phyloP scores from a whole-genome alignment of 176 grass and related monocot genomes.

The Oryza glumipatula region DNA sequence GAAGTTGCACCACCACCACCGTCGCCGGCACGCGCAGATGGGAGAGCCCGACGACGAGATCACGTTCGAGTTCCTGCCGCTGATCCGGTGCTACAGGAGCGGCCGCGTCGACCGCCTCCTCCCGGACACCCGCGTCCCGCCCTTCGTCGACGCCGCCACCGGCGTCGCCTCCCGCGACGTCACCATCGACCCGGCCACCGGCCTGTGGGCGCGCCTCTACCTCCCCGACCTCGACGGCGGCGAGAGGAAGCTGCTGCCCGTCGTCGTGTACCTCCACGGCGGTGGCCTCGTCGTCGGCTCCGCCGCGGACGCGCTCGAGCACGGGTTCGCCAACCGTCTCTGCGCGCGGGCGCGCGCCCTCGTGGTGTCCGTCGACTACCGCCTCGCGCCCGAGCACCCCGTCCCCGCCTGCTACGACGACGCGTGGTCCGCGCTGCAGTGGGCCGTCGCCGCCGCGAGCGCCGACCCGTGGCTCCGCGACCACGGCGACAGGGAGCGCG shows the following conservation, averaged over 20 bases:
- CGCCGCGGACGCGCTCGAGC: conserved; percentile 44
- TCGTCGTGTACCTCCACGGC: conserved; percentile 66
- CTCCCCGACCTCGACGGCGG: conserved; percentile 22
- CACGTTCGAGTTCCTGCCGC: conserved; percentile 53
- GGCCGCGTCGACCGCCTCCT: conserved; percentile 54
- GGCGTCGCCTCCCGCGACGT: conserved; percentile 57
- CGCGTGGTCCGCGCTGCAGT: conserved; percentile 42
- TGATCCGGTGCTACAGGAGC: conserved; percentile 63
- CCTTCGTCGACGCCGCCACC: conserved; percentile 54
- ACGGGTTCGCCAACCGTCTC: conserved; percentile 58
- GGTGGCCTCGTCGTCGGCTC: conserved; percentile 48
- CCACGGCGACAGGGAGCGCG: conserved; percentile 32
- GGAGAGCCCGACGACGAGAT: conserved; percentile 50
- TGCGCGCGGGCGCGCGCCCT: conserved; percentile 41
- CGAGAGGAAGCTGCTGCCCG: conserved; percentile 15
- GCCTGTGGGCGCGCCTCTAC: conserved; percentile 62
- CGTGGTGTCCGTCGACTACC: conserved; percentile 68
- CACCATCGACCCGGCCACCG: conserved; percentile 44
- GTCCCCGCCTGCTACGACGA: conserved; percentile 66
- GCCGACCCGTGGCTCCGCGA: conserved; percentile 40
- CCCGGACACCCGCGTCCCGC: background rate
- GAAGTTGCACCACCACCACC: too few relatives aligned
- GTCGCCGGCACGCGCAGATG: conserved; percentile 31
- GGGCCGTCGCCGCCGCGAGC: background rate
- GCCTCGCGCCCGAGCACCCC: conserved; percentile 70